Base-by-base conservation (phyloP, 371 early-diverging fungal species). In the Mucor ambiguus region DNA sequence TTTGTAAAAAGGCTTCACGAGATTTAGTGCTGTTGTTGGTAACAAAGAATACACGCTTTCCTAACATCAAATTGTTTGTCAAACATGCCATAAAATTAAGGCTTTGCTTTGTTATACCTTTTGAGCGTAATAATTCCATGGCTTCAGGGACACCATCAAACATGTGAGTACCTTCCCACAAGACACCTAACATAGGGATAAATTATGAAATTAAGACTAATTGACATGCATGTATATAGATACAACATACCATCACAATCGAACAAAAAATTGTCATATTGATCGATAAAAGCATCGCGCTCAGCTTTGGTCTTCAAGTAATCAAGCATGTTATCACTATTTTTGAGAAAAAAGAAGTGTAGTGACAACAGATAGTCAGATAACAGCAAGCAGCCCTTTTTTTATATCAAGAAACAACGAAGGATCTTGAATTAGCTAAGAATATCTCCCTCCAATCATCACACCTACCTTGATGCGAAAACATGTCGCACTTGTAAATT, bases 21-120 rank as follows among this genome's bases (percentile, higher is more conserved):
- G 96, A 95, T 65, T 93, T 93, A 12, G 95, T 90, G 78, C 93
- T 93, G 84, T 98, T 98, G 88, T 98, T 98, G 43, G 99, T 94
- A 10, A 98, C 96, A 79, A 96, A 98, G 48, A 95, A 82, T 18
- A 96, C 68, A 28, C 87, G 86, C 79, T 98, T 97, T 48, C 93
- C 95, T 85, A 60, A 12, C 14, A 26, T 26, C 10, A 16, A 35
- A 49, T 56, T 38, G 43, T 57, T 52, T 18, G 37, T 61, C 18
- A 46, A 44, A 32, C 14, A 38, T 28, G 8, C 4, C 16, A 12
- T 28, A 59, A 28, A n/a, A 14, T 28, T 18, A 22, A n/a, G 12
- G n/a, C 2, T 46, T 46, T n/a, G n/a, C 20, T 22, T 7, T 8
- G 11, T 38, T 10, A n/a, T 80, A 93, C 94, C 90, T 79, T 86